Evolutionary conservation across 1,139 yeast genomes (phyloP), one percentile per base, ranked within the genome.

Genomic region (Saccharomyces hybrid): DNA sequence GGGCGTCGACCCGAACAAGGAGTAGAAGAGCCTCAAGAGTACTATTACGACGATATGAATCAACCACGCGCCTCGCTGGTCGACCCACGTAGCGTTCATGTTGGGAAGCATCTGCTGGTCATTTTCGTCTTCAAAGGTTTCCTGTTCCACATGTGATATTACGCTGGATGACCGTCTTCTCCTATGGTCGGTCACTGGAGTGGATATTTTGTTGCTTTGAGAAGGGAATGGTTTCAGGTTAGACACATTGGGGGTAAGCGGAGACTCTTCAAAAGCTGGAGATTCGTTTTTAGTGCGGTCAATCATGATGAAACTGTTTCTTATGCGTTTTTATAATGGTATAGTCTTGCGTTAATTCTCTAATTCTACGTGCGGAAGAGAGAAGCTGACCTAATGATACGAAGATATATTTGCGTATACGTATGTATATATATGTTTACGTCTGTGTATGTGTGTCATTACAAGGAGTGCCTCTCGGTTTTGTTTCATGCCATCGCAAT

Each of bases 1-100:
- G 61, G 82, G 85, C 57, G 86, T 83, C 38, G 88, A 82, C 25
- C 85, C 83, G 1, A 91, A 75, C 59, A 89, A 78, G 70, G 89
- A 90, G 72, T 81, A 91, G 61, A 89, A 80, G 44, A 88, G 68
- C 68, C 89, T 88, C 56, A 91, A 75, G 53, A 89, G 75, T 47
- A 82, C 69, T 55, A 93, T 88, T 51, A 93, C 78, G 32, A 91
- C 96, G 56, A 91, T 77, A 72, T 93, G 99, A 56, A 93, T 85
- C 31, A 86, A 76, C 99, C 99, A 93, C 1, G 98, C 98, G 50
- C 96, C 96, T 66, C 93, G 90, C 65, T 84, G 87, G 69, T 90
- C 88, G 47, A 93, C 97, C 99, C 99, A 93, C 62, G 86, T 84
- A 50, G 97, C 97, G 70, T 93, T 93, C 71, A 89, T 79, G 69